Conservation (phyloP, 2,329 filamentous ascomycete species). For the Pseudogymnoascus sp. region DNA sequence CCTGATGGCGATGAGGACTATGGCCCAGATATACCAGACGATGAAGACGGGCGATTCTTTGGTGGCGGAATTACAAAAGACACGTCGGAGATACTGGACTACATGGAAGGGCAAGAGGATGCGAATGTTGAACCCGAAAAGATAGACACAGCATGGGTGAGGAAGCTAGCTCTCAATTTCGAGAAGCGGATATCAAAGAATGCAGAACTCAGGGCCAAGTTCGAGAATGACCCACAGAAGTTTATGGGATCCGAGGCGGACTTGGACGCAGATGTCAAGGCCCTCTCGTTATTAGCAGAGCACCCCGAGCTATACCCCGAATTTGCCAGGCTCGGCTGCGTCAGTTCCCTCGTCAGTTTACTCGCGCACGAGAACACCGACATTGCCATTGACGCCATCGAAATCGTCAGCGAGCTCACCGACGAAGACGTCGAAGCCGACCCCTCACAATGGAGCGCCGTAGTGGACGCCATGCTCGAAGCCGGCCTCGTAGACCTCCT, state of each 20-base stretch:
- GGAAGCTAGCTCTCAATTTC: slow-evolving; percentile 72
- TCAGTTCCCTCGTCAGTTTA: slow-evolving; percentile 67
- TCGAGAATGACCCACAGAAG: slow-evolving; percentile 70
- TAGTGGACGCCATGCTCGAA: slow-evolving; percentile 62
- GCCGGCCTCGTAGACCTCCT: slow-evolving; percentile 68
- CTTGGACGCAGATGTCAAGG: slow-evolving; percentile 80
- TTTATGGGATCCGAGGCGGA: slow-evolving; percentile 84
- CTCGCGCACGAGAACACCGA: slow-evolving; percentile 95
- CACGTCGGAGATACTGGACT: slow-evolving; percentile 80
- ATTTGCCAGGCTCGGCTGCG: slow-evolving; percentile 68
- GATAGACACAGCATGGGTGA: slow-evolving; percentile 77
- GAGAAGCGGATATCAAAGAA: slow-evolving; percentile 90
- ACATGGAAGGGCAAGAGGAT: slow-evolving; percentile 62
- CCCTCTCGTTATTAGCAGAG: slow-evolving; percentile 77
- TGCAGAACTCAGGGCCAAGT: slow-evolving; percentile 77
- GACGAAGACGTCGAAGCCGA: slow-evolving; percentile 85
- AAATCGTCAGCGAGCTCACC: slow-evolving; percentile 83
- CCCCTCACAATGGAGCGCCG: slow-evolving; percentile 69
- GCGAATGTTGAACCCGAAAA: slow-evolving; percentile 52
- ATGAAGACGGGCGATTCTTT: slow-evolving; percentile 93
- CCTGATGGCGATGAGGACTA: slow-evolving; percentile 49
- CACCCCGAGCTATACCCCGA: slow-evolving; percentile 77
- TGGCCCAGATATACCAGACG: slow-evolving; percentile 51
- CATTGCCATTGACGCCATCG: slow-evolving; percentile 83
- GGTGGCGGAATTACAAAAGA: slow-evolving; percentile 79